Base-by-base conservation (phyloP, 139 green algal species). In the Micromonas commoda region DNA sequence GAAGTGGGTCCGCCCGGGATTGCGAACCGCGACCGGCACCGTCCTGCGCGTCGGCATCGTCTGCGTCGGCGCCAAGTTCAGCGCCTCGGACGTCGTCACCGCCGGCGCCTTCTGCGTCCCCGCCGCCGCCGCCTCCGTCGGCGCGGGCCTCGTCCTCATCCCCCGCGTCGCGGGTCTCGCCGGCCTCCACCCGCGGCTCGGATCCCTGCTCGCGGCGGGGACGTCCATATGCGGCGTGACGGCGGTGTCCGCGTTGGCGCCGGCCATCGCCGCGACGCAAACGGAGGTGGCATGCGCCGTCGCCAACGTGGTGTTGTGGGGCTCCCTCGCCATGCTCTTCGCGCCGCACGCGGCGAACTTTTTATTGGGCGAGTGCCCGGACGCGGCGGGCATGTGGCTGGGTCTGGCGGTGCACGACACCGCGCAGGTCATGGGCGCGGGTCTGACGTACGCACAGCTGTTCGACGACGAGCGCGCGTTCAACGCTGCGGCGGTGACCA, bases 371-470 rank as follows among this genome's bases (percentile, higher is more conserved):
- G 61, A 77, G 16, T 71, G 45, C 26, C 33, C 53, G 3, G 53
- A 77, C 16, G 52, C 75, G 64, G 35, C 29, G 28, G 79, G 79
- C 34, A 9, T 83, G 60, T 80, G 80, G 34, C 65, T 83, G 16
- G 79, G 79, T 5, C 26, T 75, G 19, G 65, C 61, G 21, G 69
- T 83, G 28, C 79, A 83, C 79, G 79, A 83, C 71, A 83, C 79
- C 2, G 32, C 71, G 31, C 79, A 83, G 39, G 72, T 78, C 20
- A 75, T 81, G 37, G 79, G 79, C 45, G 66, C 71, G 23, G 79
- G 45, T 29, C 53, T 83, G 35, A 70, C 71, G n/a, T 83, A 80
- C 73, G 26, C 28, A n/a, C 39, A 71, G 21, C 23, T 70, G 35
- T 83, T 80, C 79, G 71, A 32, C 60, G 71, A 80, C 51, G 71